Percentiles rank a stretch among this genome's conserved stretches.
These are phyloP conservation scores for Suhomyces bolitotheri DNA, from an alignment of 1,139 yeast genomes.

Conservation along the genomic window DNA sequence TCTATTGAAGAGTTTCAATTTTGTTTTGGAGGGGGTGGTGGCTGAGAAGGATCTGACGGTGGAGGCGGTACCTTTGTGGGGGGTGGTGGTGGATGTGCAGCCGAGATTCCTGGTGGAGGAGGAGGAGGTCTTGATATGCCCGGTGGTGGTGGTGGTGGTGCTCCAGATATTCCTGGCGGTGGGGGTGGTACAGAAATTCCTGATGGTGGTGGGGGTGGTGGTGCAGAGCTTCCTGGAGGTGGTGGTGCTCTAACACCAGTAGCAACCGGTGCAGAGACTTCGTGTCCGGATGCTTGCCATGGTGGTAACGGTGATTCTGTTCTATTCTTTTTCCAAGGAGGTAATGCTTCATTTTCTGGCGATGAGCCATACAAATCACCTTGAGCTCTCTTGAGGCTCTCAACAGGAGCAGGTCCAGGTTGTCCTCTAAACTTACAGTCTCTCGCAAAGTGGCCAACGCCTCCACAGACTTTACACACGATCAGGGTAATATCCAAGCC, in stretches of 20 bases:
- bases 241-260: slow-evolving; percentile 12
- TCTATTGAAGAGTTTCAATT: no score
- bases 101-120: slow-evolving; percentile 3
- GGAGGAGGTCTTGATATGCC: slow-evolving; percentile 14
- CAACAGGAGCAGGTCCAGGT: slow-evolving; percentile 4
- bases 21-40: neutral
- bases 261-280: slow-evolving; percentile 8
- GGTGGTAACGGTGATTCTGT: slow-evolving; percentile 16
- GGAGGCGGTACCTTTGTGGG: slow-evolving; percentile 11
- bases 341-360: slow-evolving; percentile 9
- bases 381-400: slow-evolving; percentile 2
- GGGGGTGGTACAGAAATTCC: slow-evolving; percentile 21
- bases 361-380: slow-evolving; percentile 5
- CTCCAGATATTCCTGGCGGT: slow-evolving; percentile 10
- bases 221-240: neutral
- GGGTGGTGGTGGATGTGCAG: slow-evolving; percentile 9
- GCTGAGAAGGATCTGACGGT: slow-evolving; percentile 4
- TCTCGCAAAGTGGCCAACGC: slow-evolving; percentile 81
- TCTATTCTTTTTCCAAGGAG: slow-evolving; percentile 18
- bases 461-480: slow-evolving; percentile 78
- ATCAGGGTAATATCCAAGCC: slow-evolving; percentile 55
- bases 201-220: slow-evolving; percentile 20
- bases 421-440: slow-evolving; percentile 59
- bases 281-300: slow-evolving; percentile 14
- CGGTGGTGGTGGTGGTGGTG: slow-evolving; percentile 14